Evolutionary conservation across 73 alveolate genomes (phyloP).

Genomic region (Paramecium sexaurelia): DNA sequence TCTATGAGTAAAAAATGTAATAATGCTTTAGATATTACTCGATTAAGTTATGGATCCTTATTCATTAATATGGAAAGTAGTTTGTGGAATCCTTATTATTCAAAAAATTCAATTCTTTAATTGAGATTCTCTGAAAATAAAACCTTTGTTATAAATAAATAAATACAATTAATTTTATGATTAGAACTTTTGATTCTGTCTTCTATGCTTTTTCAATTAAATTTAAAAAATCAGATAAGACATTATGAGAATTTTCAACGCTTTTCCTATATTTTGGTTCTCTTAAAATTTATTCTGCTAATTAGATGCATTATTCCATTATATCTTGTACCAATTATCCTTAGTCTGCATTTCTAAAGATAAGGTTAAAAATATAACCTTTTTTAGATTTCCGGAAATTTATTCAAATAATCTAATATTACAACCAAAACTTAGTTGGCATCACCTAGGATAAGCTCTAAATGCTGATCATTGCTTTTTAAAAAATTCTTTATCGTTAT

Average conservation of each 20-base stretch:
- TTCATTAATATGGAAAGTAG: background rate
- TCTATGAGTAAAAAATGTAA: slow-evolving; percentile 25
- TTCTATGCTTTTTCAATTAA: slow-evolving; percentile 34
- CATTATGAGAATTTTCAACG: slow-evolving; percentile 30
- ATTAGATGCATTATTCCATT: slow-evolving; percentile 36
- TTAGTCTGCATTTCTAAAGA: slow-evolving; percentile 21
- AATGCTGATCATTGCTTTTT: background rate
- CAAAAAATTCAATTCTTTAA: slow-evolving; percentile 48
- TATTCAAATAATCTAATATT: background rate
- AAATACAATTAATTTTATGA: background rate
- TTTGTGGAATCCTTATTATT: slow-evolving; percentile 53
- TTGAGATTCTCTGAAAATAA: slow-evolving; percentile 42
- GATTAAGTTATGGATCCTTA: slow-evolving; percentile 35
- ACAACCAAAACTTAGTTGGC: background rate
- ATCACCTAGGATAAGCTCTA: background rate
- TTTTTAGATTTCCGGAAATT: slow-evolving; percentile 15
- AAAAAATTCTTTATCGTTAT: background rate
- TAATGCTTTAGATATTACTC: slow-evolving; percentile 28
- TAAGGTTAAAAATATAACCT: background rate
- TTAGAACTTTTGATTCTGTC: slow-evolving; percentile 9
- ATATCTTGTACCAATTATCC: slow-evolving; percentile 46
- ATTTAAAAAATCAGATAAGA: slow-evolving; percentile 15
- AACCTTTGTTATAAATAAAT: background rate
- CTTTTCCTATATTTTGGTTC: slow-evolving; percentile 51
- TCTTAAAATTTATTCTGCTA: slow-evolving; percentile 46